Base-by-base conservation (phyloP, 2,329 filamentous ascomycete genomes). In the Escovopsis weberi region DNA sequence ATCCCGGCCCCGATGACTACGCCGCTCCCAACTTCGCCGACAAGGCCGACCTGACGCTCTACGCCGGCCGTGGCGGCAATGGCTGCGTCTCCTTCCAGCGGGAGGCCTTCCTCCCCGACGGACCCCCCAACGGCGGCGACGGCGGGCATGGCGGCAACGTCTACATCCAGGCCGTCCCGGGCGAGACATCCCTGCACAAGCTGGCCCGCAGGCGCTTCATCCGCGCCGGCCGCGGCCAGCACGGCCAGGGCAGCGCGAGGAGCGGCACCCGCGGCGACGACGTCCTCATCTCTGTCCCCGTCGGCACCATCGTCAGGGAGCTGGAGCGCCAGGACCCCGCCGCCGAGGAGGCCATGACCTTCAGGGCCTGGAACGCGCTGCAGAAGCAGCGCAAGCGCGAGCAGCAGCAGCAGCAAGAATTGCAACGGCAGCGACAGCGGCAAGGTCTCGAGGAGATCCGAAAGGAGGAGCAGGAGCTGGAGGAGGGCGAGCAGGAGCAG, bases 11-110 rank as follows among this genome's bases (percentile, higher is more conserved):
- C 0, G 81, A 86, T 54, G 86, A 94, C 60, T 96, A 93, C 62
- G 75, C 83, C 12, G 70, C 80, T 30, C 78, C 85, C 4, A 82
- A 80, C 37, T 98, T 98, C 56, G 80, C 85, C 43, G 91, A 98
- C 63, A 82, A 85, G 58, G 88, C 88, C 43, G 75, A 76, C 7
- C 63, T 96, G 26, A 83, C 76, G 0, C 62, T 96, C 3, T 74
- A 82, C 52, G 83, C 88, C 15, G 91, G 91, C 8, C 65, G 70
- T 2, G 91, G 91, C 26, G 91, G 91, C 8, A 80, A 91, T 56
- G 91, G 91, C 48, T 98, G 91, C 57, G 85, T 96, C 40, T 91
- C 91, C 0, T 98, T 96, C 58, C 66, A 93, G 37, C 81, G 89
- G 18, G 91, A 98, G 55, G 89, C 89, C 48, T 96, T 84, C 61